phyloP scores from a whole-genome alignment of 352 stramenopile species.

The Phytophthora hibernalis region DNA sequence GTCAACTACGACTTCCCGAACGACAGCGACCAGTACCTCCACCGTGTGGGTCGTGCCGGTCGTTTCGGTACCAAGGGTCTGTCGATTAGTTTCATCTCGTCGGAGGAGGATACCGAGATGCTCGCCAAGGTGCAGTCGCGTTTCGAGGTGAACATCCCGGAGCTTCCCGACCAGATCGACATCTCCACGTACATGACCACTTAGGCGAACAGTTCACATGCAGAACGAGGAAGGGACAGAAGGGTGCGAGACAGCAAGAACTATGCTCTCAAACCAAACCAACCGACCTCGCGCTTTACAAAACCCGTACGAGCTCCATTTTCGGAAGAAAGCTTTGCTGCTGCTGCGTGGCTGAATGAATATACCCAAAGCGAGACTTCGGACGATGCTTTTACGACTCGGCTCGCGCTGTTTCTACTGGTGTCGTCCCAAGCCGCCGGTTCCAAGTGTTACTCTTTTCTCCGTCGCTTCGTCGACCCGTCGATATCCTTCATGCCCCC shows the following conservation, averaged over 20 bases:
- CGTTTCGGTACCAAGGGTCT: constrained; percentile 99
- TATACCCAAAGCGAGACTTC: constrained; percentile 50
- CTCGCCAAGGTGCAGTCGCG: constrained; percentile 98
- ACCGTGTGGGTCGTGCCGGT: constrained; percentile 98
- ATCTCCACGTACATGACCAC: constrained; percentile 98
- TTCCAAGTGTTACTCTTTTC: constrained; percentile 68
- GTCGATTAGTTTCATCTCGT: constrained; percentile 99
- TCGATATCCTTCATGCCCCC: constrained; percentile 81
- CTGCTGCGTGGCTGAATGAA: constrained; percentile 48
- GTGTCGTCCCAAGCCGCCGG: constrained; percentile 39
- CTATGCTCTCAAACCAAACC: constrained; percentile 37
- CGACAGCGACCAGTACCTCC: constrained; percentile 98
- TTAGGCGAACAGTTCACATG: constrained; percentile 49
- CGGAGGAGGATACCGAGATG: constrained; percentile 97
- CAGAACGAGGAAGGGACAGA: constrained; percentile 19
- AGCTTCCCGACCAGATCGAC: constrained; percentile 99
- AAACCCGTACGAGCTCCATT: constrained; percentile 40
- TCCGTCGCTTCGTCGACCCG: constrained; percentile 56
- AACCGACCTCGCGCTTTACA: constrained; percentile 33
- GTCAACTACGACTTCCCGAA: constrained; percentile 99
- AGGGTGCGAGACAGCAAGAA: constrained; percentile 24
- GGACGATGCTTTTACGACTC: constrained; percentile 46
- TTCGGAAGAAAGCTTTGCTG: constrained; percentile 39
- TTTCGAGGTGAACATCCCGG: constrained; percentile 99
- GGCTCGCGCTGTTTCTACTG: constrained; percentile 48